Evolutionary conservation across 441 rosid species (phyloP), one percentile per base, ranked within the genome.

Genomic region (Euphorbia celastroides): DNA sequence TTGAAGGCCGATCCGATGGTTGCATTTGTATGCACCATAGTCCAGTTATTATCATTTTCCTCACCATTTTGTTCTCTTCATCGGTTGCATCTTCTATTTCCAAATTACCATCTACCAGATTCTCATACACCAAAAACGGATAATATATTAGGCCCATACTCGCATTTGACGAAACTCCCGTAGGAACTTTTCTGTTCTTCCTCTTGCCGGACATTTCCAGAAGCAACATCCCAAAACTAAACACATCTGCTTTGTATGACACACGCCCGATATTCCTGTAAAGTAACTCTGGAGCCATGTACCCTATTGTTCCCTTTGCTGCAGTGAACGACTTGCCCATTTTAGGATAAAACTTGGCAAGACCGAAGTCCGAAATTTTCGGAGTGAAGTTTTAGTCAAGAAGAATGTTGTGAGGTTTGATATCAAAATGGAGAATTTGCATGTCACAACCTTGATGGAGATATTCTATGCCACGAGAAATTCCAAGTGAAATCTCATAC

Each of bases 231-330:
- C n/a, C n/a, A n/a, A n/a, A n/a, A n/a, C n/a, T n/a, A n/a, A n/a
- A n/a, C n/a, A n/a, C 75, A 17, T 66, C 75, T 25, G 71, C 75
- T 46, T 72, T 72, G 12, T 72, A 44, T 0, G 71, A 61, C 3
- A 72, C 36, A 9, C 64, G 10, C 12, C 75, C 71, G 22, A 72
- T 61, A 30, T 72, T 72, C 11, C 26, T 72, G 62, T 72, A 67
- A 42, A 72, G 62, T 20, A n/a, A n/a, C n/a, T n/a, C n/a, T n/a
- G n/a, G n/a, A n/a, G n/a, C n/a, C n/a, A n/a, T n/a, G n/a, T n/a
- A n/a, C n/a, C n/a, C n/a, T n/a, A n/a, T n/a, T n/a, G n/a, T n/a
- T n/a, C n/a, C n/a, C n/a, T n/a, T n/a, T n/a, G n/a, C n/a, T n/a
- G n/a, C 63, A 2, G 63, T 57, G 5, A 57, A 44, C 12, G 28